Evolutionary conservation across 2,329 filamentous ascomycete genomes (phyloP), one percentile per base, ranked within the genome.

Genomic region (Fusarium sp.): DNA sequence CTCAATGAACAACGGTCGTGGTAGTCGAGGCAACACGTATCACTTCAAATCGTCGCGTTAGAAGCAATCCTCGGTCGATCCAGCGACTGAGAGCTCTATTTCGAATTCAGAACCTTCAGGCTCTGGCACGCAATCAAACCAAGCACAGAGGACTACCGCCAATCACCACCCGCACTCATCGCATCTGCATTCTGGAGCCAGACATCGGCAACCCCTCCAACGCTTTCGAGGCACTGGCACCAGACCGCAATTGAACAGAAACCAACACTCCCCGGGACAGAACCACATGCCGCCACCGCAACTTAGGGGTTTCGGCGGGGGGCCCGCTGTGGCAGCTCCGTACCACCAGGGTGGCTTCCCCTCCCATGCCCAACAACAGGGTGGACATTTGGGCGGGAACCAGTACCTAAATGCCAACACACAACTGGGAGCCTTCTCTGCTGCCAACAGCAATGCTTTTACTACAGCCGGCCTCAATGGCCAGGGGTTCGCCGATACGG

Each of bases 321-420:
- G 81, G 60, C 81, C 82, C 66, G 78, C 79, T 72, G 81, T 82
- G 63, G 80, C 80, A 67, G 81, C 77, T 74, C 83, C 83, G 35
- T 85, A 85, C 73, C 83, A 85, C 73, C 83, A 84, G 66, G 81
- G 82, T 59, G 87, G 88, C 68, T 90, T 89, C 77, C 84, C 87
- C n/a, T 84, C 85, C 42, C 86, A 88, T 72, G 81, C 79, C 52
- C 87, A 89, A 75, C 84, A 85, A 49, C 88, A 89, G 74, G 84
- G 83, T 58, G 83, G 82, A 42, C 88, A 84, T 51, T 80, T 95
- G 64, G 88, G 89, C 73, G 87, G 88, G 68, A 93, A 93, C 80
- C 90, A 93, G 57, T 97, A 96, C 81, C 90, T 91, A 72, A 91
- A 89, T 77, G 89, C 91, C 69, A 93, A 92, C 81, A 87, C 90